Conservation (phyloP, 2,329 filamentous ascomycete genomes). For the Pseudogymnoascus sp. region DNA sequence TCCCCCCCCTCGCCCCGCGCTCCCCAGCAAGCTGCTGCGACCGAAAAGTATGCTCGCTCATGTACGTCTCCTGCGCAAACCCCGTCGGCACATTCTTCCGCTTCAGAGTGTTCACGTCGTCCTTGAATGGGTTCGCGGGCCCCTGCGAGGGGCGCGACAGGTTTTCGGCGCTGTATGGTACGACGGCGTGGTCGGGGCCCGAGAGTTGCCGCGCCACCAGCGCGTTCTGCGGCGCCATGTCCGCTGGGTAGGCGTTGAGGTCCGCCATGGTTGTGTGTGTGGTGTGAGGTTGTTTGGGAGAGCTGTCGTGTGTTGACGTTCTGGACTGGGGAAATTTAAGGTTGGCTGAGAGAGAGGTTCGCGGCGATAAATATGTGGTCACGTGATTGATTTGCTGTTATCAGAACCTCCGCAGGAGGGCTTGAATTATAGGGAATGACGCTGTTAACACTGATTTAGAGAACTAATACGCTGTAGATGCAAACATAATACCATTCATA, state of each 20-base stretch:
- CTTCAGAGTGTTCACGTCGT: slow-evolving; percentile 52
- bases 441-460: not conserved
- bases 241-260: slow-evolving; percentile 56
- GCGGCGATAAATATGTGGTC: not conserved
- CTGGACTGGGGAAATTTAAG: slow-evolving; percentile 3
- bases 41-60: slow-evolving; percentile 87
- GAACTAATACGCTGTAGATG: not conserved
- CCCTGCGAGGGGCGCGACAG: slow-evolving; percentile 57
- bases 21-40: slow-evolving; percentile 65
- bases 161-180: slow-evolving; percentile 62
- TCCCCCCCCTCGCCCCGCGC: slow-evolving; percentile 37
- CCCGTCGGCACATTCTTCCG: slow-evolving; percentile 80
- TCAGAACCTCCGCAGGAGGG: not conserved
- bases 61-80: slow-evolving; percentile 74
- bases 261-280: slow-evolving; percentile 41
- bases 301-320: not conserved
- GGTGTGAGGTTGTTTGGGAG: not conserved
- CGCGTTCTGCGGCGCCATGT: slow-evolving; percentile 56
- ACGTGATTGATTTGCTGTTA: not conserved
- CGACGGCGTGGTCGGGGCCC: slow-evolving; percentile 49
- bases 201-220: slow-evolving; percentile 49
- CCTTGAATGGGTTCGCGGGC: slow-evolving; percentile 67
- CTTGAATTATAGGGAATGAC: not conserved
- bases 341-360: not conserved
- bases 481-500: slow-evolving; percentile 9